A percentile compares a stretch with the other conserved stretches of the same genome.
Conservation (phyloP, 176 grass and related monocot species). For the Coix lacrymajobi region DNA sequence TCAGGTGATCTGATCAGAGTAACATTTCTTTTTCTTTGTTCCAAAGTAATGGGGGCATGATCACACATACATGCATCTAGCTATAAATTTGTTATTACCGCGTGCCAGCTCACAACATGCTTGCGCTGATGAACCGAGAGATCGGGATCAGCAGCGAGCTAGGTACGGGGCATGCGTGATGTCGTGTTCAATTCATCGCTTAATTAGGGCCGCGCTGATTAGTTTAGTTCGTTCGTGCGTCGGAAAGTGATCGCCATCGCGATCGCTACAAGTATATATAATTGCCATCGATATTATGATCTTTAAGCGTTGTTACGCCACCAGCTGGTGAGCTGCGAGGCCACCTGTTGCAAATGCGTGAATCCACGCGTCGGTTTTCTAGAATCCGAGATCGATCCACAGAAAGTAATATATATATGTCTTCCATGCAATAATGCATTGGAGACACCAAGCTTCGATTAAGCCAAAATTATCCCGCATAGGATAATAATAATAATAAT, state of each 20-base stretch:
- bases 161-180: conserved; percentile 13
- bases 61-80: no score
- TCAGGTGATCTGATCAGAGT: neutral
- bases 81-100: conserved; percentile 4
- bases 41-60: no score
- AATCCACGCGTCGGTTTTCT: conserved; percentile 7
- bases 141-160: neutral
- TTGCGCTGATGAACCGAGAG: neutral
- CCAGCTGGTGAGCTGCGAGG: neutral
- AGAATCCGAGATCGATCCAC: neutral
- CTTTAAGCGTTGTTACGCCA: neutral
- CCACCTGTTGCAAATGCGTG: conserved; percentile 5
- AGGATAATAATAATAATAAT: no score
- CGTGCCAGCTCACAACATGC: conserved; percentile 16
- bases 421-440: neutral
- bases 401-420: neutral
- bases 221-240: conserved; percentile 42
- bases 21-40: neutral
- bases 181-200: neutral
- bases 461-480: no score
- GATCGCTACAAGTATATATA: neutral
- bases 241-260: conserved; percentile 18
- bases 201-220: neutral
- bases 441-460: neutral
- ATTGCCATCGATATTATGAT: neutral